phyloP scores from a whole-genome alignment of 2,329 filamentous ascomycete genomes.

The Sporothrix brasiliensis region DNA sequence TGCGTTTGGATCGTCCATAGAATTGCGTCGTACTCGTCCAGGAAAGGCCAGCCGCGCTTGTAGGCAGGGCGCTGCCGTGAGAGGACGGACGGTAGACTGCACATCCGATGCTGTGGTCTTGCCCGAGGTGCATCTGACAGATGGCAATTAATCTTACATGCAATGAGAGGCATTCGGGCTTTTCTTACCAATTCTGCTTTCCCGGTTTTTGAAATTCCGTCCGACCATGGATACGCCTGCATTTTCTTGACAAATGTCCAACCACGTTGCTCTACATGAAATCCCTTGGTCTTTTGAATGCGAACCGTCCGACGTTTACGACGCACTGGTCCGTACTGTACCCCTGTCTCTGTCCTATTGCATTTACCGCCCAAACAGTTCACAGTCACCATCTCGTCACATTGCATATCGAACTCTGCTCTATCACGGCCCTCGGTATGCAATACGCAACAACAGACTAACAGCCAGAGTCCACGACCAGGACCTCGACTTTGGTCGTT shows the following conservation, averaged over 20 bases:
- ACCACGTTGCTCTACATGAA: background rate
- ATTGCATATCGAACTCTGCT: conserved; percentile 5
- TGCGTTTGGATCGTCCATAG: background rate
- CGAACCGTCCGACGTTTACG: background rate
- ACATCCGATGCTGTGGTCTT: conserved; percentile 5
- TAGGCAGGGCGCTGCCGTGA: conserved; percentile 3
- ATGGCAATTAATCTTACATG: conserved; percentile 12
- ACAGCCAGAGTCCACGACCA: background rate
- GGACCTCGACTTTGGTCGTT: background rate
- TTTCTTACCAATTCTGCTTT: background rate
- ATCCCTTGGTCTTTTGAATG: too few relatives aligned
- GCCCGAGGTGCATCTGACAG: conserved; percentile 8
- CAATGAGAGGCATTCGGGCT: too few relatives aligned
- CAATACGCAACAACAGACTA: background rate
- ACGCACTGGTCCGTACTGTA: too few relatives aligned
- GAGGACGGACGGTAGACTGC: background rate
- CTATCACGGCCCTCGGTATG: background rate
- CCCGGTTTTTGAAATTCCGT: background rate
- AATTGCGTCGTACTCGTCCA: background rate
- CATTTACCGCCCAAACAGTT: background rate
- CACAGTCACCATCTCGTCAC: conserved; percentile 19
- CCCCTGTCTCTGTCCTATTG: background rate
- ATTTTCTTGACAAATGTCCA: background rate
- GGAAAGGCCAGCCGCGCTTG: conserved; percentile 24
- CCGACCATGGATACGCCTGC: background rate